Evolutionary conservation across 805 yeast species (phyloP), one percentile per base, ranked within the genome.

Genomic region (Candida quercuum): DNA sequence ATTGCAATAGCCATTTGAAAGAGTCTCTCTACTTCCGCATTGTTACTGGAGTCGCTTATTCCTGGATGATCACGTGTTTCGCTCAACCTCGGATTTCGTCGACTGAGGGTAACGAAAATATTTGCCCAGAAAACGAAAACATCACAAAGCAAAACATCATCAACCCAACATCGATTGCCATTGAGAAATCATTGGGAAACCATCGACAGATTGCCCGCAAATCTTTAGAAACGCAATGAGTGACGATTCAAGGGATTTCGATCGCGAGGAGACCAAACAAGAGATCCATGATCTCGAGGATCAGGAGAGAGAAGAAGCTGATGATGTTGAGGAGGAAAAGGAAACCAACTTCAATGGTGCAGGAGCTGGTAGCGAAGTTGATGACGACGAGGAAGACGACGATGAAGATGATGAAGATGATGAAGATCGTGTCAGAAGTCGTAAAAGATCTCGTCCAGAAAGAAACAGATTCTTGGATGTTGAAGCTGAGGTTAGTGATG

Each of bases 401-500:
- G 71, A 68, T 1, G 69, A 65, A 0, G 72, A 67, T 0, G 74
- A 67, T 1, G 75, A 72, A 0, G 76, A 70, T 0, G 76, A 71
- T 0, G 78, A 64, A 5, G 74, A 67, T 6, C 61, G 63, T n/a
- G 69, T 68, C 5, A 67, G 71, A 49, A 58, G 68, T 53, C 47
- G 65, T 57, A 60, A 67, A 60, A 59, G 71, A 57, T 59, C 63
- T 52, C 67, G 72, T 42, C 67, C 60, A 40, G 69, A 64, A 33
- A 71, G 85, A 42, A 91, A 91, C 61, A 89, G 84, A 69, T 93
- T 52, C 45, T 42, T 93, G 64, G 99, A 93, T 85, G 95, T 93
- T 38, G 98, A 93, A 69, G 99, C 97, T 42, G 98, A 91, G 61
- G 99, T 93, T 40, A 95, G 91, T 60, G 98, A 91, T 43, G 98